Base-by-base conservation (phyloP, 2,329 filamentous ascomycete genomes). In the Scytalidium sp. region DNA sequence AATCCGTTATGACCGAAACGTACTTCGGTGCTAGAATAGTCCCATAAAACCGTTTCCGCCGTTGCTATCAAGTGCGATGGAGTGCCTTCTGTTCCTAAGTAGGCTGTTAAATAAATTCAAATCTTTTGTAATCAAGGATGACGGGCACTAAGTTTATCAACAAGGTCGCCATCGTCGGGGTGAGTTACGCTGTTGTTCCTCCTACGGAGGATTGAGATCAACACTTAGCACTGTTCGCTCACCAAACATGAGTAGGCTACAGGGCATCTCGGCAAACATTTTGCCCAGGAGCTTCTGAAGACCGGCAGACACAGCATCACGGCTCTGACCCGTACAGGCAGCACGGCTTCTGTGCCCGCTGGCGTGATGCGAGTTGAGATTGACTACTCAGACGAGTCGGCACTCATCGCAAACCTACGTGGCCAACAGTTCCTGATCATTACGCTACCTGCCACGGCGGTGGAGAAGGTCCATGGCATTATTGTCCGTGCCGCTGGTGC, bases 351-450 rank as follows among this genome's bases (percentile, higher is more conserved):
- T 0, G 3, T 51, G 59, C 0, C 73, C 67, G 19, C 63, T 4
- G 73, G 75, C n/a, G 68, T 79, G 29, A 63, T 64, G 1, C 56
- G 69, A 21, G 69, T 64, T 39, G 48, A 56, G 2, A 67, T 82
- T 17, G 69, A 76, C 58, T 78, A 78, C 54, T 62, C 68, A 42
- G 66, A 74, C 45, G 59, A 70, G 22, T 55, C 62, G 1, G 68
- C 73, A 1, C 58, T 84, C 9, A 67, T 77, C 1, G 60, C 63
- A 1, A 79, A 78, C 3, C 71, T 85, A 2, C 60, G 67, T 22
- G 78, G 69, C 50, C 78, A 84, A 51, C 72, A 84, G 19, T 74
- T 73, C 32, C 66, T 85, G 2, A 68, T 83, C 55, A 81, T 84
- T 43, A 80, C 79, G 7, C 60, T 84, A 52, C 54, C 70, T 10